Conservation (phyloP, 371 early-diverging fungal species). For the Actinomortierella ambigua region DNA sequence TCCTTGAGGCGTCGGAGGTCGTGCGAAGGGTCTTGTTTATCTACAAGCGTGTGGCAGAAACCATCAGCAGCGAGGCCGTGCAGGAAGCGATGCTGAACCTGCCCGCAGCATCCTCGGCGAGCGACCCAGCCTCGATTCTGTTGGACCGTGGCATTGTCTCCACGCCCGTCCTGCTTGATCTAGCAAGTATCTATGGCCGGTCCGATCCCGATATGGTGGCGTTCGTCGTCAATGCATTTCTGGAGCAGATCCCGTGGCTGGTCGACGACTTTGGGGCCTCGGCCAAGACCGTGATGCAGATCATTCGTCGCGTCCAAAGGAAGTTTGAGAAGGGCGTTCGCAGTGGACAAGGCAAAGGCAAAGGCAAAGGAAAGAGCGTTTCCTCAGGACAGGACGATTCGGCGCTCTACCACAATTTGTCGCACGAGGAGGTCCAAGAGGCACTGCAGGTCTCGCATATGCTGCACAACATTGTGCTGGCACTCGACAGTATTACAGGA, state of each 20-base stretch:
- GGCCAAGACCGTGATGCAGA: slow-evolving; percentile 40
- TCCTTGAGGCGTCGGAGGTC: slow-evolving; percentile 33
- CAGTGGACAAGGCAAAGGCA: slow-evolving; percentile 32
- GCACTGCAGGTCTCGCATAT: slow-evolving; percentile 24
- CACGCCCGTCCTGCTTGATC: slow-evolving; percentile 46
- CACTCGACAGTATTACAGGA: slow-evolving; percentile 26
- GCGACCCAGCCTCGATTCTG: slow-evolving; percentile 29
- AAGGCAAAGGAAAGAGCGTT: slow-evolving; percentile 31
- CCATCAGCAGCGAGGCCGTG: slow-evolving; percentile 25
- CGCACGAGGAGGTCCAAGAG: slow-evolving; percentile 26
- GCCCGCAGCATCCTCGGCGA: background rate
- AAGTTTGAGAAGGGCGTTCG: slow-evolving; percentile 29
- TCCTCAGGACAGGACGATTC: slow-evolving; percentile 8
- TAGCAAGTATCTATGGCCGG: slow-evolving; percentile 50
- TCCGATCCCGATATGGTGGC: slow-evolving; percentile 48
- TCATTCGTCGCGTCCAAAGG: slow-evolving; percentile 45
- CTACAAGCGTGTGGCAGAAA: slow-evolving; percentile 21
- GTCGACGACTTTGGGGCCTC: slow-evolving; percentile 31
- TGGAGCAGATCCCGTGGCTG: slow-evolving; percentile 28
- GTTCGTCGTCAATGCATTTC: slow-evolving; percentile 36
- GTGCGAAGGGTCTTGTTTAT: slow-evolving; percentile 35
- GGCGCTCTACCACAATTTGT: background rate
- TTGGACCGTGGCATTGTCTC: slow-evolving; percentile 39
- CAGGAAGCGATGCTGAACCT: background rate
- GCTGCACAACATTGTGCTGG: slow-evolving; percentile 23